Conservation (phyloP, 225 moss, liverwort and hornwort species). For the Pseudoscleropodium purum region DNA sequence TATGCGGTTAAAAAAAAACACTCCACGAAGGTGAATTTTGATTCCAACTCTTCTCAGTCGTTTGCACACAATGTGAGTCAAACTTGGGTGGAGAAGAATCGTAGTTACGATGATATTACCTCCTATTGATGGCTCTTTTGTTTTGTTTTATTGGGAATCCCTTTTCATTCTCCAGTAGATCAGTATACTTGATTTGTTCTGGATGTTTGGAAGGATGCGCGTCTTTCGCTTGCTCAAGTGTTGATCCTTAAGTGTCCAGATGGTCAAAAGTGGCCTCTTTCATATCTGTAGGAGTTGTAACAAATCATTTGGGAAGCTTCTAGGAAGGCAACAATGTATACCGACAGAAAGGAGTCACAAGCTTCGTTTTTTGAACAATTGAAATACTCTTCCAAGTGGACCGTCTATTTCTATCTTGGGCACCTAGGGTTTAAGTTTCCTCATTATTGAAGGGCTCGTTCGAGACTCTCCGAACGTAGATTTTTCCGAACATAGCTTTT, state of each 20-base stretch:
- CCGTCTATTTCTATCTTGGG: neutral
- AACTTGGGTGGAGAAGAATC: neutral
- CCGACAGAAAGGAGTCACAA: neutral
- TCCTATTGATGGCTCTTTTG: neutral
- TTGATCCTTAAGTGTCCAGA: neutral
- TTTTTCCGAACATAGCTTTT: neutral
- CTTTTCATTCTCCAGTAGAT: neutral
- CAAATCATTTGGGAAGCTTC: neutral
- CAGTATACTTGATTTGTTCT: neutral
- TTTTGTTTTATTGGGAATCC: neutral
- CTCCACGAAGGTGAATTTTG: slow-evolving; percentile 52
- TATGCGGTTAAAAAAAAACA: slow-evolving; percentile 59
- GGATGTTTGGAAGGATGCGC: neutral
- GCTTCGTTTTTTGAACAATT: neutral
- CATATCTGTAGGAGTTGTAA: neutral
- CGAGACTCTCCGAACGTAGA: neutral
- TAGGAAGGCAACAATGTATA: neutral
- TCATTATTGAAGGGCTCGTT: neutral
- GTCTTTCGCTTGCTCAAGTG: neutral
- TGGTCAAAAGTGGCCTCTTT: neutral
- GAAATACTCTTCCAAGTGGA: neutral
- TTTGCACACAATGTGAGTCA: neutral
- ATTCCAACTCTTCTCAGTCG: neutral
- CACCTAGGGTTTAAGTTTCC: neutral
- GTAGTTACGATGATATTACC: neutral